Conservation (phyloP, 2,329 filamentous ascomycete species). For the Aureobasidium sp. region DNA sequence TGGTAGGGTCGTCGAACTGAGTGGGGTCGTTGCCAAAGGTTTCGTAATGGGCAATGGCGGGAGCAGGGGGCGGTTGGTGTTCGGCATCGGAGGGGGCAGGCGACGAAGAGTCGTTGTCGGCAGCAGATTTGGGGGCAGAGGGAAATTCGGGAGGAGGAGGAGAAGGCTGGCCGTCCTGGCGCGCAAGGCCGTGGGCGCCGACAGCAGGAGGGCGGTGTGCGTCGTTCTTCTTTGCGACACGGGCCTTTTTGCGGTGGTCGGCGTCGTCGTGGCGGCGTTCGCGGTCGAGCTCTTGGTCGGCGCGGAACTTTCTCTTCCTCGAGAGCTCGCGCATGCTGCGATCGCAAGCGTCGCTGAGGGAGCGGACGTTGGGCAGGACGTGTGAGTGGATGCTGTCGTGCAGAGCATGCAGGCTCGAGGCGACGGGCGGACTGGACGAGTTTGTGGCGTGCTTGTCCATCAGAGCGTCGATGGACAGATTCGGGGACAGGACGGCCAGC, state of each 20-base stretch:
- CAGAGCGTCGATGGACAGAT: slow-evolving; percentile 61
- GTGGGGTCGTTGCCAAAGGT: slow-evolving; percentile 86
- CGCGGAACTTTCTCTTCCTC: slow-evolving; percentile 55
- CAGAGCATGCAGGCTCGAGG: slow-evolving; percentile 57
- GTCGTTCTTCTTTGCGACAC: slow-evolving; percentile 42
- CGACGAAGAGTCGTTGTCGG: slow-evolving; percentile 58
- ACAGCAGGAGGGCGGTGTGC: slow-evolving; percentile 48
- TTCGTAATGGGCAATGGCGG: slow-evolving; percentile 65
- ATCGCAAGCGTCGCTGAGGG: slow-evolving; percentile 60
- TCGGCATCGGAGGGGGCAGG: slow-evolving; percentile 48
- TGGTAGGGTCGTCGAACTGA: slow-evolving; percentile 81
- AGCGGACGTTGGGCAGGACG: slow-evolving; percentile 36
- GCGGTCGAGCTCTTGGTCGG: slow-evolving; percentile 47
- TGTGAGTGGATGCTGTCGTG: slow-evolving; percentile 58
- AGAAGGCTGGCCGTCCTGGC: slow-evolving; percentile 53
- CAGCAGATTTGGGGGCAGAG: slow-evolving; percentile 30
- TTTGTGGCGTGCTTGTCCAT: slow-evolving; percentile 55
- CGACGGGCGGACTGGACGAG: slow-evolving; percentile 47
- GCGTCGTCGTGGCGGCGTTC: slow-evolving; percentile 46
- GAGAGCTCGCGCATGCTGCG: slow-evolving; percentile 66
- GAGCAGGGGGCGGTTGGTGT: slow-evolving; percentile 54
- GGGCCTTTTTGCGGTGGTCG: slow-evolving; percentile 59
- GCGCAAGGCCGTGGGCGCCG: slow-evolving; percentile 56
- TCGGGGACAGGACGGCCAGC: slow-evolving; percentile 46
- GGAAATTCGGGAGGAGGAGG: slow-evolving; percentile 28